Conservation (phyloP, 2,329 filamentous ascomycete species). For the Aureobasidium sp. region DNA sequence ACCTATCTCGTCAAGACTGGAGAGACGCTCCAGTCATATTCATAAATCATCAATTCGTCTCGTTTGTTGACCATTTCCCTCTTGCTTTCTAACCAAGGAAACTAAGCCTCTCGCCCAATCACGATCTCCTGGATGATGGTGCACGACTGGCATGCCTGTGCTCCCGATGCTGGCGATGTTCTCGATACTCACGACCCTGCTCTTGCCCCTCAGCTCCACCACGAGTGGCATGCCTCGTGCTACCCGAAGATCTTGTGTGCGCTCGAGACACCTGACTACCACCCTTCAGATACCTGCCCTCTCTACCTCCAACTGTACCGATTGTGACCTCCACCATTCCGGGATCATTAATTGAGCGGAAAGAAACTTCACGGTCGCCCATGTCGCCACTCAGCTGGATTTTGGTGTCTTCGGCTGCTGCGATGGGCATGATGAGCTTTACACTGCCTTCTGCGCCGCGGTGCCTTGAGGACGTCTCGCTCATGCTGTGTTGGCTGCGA, state of each 20-base stretch:
- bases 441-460: background rate
- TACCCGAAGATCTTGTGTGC: slow-evolving; percentile 4
- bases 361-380: background rate
- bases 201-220: slow-evolving; percentile 4
- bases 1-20: background rate
- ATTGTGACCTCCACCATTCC: slow-evolving; percentile 3
- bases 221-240: background rate
- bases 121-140: background rate
- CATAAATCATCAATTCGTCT: background rate
- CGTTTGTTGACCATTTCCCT: background rate
- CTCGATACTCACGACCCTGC: background rate
- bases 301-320: background rate
- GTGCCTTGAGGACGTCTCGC: background rate
- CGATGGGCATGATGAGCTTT: background rate
- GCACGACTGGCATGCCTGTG: background rate
- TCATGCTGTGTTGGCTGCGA: slow-evolving; percentile 8
- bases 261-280: background rate
- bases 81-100: background rate
- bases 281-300: slow-evolving; percentile 3
- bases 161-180: background rate
- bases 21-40: background rate
- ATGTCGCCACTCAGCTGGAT: slow-evolving; percentile 6
- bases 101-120: too few species aligned
- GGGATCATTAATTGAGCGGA: background rate
- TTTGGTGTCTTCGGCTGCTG: background rate